Conservation (phyloP, 2,329 filamentous ascomycete species). For the Zymoseptoria brevis region DNA sequence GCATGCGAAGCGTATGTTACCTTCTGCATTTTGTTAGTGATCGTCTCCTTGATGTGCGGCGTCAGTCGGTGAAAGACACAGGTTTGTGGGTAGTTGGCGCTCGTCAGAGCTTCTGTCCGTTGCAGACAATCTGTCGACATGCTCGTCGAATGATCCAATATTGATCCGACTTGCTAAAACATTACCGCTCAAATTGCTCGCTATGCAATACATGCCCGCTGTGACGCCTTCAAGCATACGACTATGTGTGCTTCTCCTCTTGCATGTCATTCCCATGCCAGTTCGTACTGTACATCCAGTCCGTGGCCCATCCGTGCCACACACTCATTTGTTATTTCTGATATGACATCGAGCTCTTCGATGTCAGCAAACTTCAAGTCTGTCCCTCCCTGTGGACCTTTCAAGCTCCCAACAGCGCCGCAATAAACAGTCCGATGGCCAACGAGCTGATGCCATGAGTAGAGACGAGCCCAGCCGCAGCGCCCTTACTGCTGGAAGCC, state of each 20-base stretch:
- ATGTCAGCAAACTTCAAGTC: background rate
- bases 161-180: background rate
- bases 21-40: background rate
- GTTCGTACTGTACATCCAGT: no score
- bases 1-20: background rate
- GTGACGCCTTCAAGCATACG: background rate
- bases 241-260: background rate
- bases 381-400: background rate
- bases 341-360: background rate
- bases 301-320: no score
- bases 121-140: no score
- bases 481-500: background rate
- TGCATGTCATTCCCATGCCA: no score
- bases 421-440: background rate
- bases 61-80: no score
- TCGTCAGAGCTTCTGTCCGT: no score
- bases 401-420: background rate
- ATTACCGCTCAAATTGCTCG: background rate
- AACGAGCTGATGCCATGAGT: background rate
- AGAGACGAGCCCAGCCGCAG: background rate
- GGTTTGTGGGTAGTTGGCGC: no score
- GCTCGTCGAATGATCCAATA: no score
- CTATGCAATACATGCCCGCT: background rate
- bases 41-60: background rate
- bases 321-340: no score